Conservation (phyloP, 2,329 filamentous ascomycete genomes). For the Ophiostoma sp. region DNA sequence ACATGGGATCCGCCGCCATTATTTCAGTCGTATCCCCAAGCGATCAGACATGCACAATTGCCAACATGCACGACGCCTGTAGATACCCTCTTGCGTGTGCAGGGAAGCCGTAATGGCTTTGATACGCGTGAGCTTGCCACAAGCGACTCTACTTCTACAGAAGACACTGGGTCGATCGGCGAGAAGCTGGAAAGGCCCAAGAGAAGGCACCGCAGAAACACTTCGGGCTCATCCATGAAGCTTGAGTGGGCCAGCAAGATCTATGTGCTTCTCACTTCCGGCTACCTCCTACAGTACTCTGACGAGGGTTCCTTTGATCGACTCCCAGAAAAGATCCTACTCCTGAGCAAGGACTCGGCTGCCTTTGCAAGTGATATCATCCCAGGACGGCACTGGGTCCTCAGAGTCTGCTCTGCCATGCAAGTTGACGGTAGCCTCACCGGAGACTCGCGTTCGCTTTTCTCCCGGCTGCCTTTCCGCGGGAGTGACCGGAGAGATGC, state of each 20-base stretch:
- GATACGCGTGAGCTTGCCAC: conserved; percentile 35
- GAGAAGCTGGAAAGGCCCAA: neutral
- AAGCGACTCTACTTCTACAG: neutral
- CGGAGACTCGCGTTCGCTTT: conserved; percentile 53
- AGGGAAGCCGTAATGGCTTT: conserved; percentile 48
- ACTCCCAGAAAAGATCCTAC: conserved; percentile 66
- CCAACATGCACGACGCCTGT: conserved; percentile 61
- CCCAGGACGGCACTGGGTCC: conserved; percentile 72
- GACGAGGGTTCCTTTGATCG: conserved; percentile 65
- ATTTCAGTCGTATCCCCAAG: conserved; percentile 82
- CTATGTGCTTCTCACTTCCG: conserved; percentile 64
- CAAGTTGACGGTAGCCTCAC: conserved; percentile 45
- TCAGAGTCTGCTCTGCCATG: conserved; percentile 65
- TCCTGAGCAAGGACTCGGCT: conserved; percentile 66
- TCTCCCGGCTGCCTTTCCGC: conserved; percentile 60
- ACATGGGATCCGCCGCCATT: conserved; percentile 67
- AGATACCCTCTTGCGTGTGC: conserved; percentile 61
- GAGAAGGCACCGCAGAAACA: conserved; percentile 41
- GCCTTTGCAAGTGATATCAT: conserved; percentile 77
- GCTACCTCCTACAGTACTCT: conserved; percentile 69
- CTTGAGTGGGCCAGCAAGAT: conserved; percentile 66
- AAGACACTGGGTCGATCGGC: neutral
- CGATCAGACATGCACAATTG: conserved; percentile 67
- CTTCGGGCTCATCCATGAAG: conserved; percentile 39
- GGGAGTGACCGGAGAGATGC: conserved; percentile 51